phyloP scores from a whole-genome alignment of 192 early-diverging fungal genomes.

The Podila epicladia region DNA sequence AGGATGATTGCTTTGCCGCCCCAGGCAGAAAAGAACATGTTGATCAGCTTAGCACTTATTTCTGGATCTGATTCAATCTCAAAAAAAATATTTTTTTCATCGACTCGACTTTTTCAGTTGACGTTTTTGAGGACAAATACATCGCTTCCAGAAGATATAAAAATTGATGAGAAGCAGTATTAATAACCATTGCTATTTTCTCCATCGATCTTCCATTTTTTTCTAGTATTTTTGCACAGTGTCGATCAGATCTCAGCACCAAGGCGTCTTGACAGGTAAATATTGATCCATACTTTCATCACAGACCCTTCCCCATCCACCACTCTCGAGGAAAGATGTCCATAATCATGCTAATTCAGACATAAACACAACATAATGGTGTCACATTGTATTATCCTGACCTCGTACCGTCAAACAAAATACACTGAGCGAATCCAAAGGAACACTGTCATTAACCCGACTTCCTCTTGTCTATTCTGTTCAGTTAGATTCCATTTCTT shows the following conservation, averaged over 20 bases:
- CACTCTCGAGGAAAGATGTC: background rate
- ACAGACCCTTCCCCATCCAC: background rate
- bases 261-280: background rate
- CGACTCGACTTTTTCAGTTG: no score
- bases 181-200: background rate
- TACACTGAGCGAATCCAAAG: background rate
- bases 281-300: background rate
- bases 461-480: background rate
- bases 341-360: constrained; percentile 6
- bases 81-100: background rate
- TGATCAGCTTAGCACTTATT: constrained; percentile 4
- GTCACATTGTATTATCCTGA: constrained; percentile 1
- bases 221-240: background rate
- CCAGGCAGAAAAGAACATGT: constrained; percentile 3
- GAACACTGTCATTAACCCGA: background rate
- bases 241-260: background rate
- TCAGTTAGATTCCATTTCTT: no score
- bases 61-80: background rate
- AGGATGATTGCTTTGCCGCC: constrained; percentile 5
- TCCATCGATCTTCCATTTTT: background rate
- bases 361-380: constrained; percentile 6
- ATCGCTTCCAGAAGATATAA: background rate
- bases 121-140: background rate
- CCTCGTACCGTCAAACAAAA: background rate
- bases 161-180: background rate